Percentiles rank a stretch among this genome's conserved stretches.
phyloP scores from a whole-genome alignment of 805 yeast genomes.

The Spathaspora passalidarum region DNA sequence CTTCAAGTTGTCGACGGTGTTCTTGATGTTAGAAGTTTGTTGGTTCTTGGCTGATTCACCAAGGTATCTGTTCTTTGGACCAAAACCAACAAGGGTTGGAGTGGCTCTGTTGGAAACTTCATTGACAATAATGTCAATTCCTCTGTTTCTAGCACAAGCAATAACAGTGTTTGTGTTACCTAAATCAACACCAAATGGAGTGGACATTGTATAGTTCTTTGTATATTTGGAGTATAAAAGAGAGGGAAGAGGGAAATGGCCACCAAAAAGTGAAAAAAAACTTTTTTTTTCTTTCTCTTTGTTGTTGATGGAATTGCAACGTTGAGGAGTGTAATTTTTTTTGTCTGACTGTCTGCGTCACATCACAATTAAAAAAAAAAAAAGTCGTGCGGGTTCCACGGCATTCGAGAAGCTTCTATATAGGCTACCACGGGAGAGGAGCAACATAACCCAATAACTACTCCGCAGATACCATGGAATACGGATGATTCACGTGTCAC shows the following conservation, averaged over 20 bases:
- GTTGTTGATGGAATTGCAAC: conserved; percentile 1
- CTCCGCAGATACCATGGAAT: no score
- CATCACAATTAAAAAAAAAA: not conserved
- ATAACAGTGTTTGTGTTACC: conserved; percentile 93
- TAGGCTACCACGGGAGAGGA: not conserved
- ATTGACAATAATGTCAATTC: conserved; percentile 96
- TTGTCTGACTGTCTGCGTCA: no score
- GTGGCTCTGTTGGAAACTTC: conserved; percentile 98
- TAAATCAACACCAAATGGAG: conserved; percentile 96
- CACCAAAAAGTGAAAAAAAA: not conserved
- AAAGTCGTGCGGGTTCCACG: not conserved
- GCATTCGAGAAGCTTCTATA: not conserved
- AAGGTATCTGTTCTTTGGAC: conserved; percentile 79
- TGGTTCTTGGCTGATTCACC: conserved; percentile 97
- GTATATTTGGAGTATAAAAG: not conserved
- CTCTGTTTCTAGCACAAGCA: conserved; percentile 96
- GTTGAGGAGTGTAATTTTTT: not conserved
- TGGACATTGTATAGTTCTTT: conserved; percentile 55
- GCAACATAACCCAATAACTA: no score
- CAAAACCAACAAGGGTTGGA: conserved; percentile 89
- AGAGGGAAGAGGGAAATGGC: not conserved
- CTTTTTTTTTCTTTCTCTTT: not conserved
- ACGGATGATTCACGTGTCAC: no score
- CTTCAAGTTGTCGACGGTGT: conserved; percentile 93
- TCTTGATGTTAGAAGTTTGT: conserved; percentile 93